Evolutionary conservation across 176 grass and related monocot species (phyloP).

Genomic region (Leersia perrieri): DNA sequence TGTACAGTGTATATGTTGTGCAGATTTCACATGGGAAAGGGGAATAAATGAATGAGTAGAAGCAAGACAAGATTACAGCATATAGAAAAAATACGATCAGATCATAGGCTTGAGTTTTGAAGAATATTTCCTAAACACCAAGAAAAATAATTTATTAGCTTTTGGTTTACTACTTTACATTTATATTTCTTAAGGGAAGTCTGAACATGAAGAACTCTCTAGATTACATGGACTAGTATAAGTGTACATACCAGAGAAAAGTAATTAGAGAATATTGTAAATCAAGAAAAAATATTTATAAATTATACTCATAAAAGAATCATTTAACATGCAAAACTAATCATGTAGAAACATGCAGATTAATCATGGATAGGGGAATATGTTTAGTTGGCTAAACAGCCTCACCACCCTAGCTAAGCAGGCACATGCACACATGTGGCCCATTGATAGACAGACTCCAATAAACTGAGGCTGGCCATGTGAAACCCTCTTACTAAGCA

Average conservation of each 20-base stretch:
- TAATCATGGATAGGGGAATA: constrained; percentile 55
- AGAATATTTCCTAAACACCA: background rate
- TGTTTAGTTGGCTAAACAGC: constrained; percentile 39
- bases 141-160: background rate
- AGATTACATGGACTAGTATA: background rate
- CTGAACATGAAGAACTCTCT: background rate
- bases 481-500: constrained; percentile 75
- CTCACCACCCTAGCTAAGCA: constrained; percentile 28
- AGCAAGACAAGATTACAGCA: background rate
- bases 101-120: background rate
- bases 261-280: background rate
- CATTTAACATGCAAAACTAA: constrained; percentile 50
- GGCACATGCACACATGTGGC: constrained; percentile 61
- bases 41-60: background rate
- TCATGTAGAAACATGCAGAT: constrained; percentile 54
- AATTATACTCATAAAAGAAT: constrained; percentile 29
- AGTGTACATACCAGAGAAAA: background rate
- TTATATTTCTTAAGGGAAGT: background rate
- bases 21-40: background rate
- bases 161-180: background rate
- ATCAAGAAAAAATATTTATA: background rate
- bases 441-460: background rate
- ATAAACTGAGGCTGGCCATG: constrained; percentile 48
- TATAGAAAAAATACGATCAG: background rate
- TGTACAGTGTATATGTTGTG: background rate